Evolutionary conservation across 805 yeast genomes (phyloP).

Genomic region (Metschnikowia anglica): DNA sequence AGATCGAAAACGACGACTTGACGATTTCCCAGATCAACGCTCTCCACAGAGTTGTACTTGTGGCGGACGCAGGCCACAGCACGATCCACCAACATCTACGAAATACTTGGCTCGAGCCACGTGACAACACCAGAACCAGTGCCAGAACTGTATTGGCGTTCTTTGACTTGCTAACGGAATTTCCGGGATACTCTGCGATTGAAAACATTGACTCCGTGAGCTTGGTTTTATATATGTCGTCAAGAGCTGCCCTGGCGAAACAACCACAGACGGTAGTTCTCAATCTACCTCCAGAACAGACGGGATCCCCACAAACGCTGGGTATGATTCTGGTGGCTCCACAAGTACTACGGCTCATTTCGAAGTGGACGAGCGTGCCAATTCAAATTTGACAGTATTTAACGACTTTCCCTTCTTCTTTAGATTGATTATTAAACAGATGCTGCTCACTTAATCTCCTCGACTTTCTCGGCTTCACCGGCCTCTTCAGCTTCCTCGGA

Average conservation of each 20-base stretch:
- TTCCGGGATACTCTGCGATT: not conserved
- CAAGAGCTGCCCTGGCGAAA: not conserved
- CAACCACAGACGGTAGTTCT: conserved; percentile 1
- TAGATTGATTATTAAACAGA: not conserved
- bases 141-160: conserved; percentile 4
- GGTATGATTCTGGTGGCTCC: not conserved
- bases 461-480: not conserved
- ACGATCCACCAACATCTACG: not conserved
- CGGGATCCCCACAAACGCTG: not conserved
- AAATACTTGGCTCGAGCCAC: conserved; percentile 2
- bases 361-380: conserved; percentile 3
- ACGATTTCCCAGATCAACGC: conserved; percentile 3
- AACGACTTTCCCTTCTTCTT: not conserved
- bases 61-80: not conserved
- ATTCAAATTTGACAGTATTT: not conserved
- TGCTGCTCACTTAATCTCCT: conserved; percentile 7
- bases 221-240: conserved; percentile 1
- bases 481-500: conserved; percentile 21
- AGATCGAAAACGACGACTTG: not conserved
- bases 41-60: not conserved
- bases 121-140: not conserved
- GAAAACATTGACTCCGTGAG: conserved; percentile 1
- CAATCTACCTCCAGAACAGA: not conserved
- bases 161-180: conserved; percentile 6
- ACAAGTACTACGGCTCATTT: not conserved